Conservation (phyloP, 108 stramenopile species). For the Fragilariopsis cylindrus region DNA sequence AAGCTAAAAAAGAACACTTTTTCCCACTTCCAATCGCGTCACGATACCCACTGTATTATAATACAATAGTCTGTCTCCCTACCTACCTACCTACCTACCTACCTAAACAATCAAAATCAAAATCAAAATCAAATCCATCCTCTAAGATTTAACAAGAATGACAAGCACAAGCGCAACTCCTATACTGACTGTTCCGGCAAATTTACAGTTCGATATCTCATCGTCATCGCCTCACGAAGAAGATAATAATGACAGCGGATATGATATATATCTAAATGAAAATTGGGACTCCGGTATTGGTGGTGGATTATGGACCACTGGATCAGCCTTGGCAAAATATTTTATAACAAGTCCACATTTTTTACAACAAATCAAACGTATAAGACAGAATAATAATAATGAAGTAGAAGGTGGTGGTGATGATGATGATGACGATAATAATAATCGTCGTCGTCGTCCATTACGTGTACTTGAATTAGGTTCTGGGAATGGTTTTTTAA, state of each 20-base stretch:
- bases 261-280: conserved; percentile 51
- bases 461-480: conserved; percentile 69
- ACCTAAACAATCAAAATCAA: not conserved
- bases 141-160: too few species aligned
- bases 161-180: too few species aligned
- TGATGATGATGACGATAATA: not conserved
- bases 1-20: not conserved
- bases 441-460: not conserved
- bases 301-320: conserved; percentile 83
- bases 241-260: not conserved
- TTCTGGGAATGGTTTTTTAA: conserved; percentile 81
- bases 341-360: conserved; percentile 35
- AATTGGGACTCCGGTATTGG: conserved; percentile 82
- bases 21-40: too few species aligned
- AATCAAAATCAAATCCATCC: too few species aligned
- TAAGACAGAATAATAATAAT: not conserved
- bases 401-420: too few species aligned
- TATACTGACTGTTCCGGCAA: not conserved
- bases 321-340: conserved; percentile 70
- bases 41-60: too few species aligned
- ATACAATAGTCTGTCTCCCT: not conserved
- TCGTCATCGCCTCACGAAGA: not conserved
- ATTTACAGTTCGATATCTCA: not conserved
- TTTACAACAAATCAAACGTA: conserved; percentile 15
- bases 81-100: not conserved